Evolutionary conservation across 202 grass and related monocot species (phyloP).

Genomic region (Setaria viridis): DNA sequence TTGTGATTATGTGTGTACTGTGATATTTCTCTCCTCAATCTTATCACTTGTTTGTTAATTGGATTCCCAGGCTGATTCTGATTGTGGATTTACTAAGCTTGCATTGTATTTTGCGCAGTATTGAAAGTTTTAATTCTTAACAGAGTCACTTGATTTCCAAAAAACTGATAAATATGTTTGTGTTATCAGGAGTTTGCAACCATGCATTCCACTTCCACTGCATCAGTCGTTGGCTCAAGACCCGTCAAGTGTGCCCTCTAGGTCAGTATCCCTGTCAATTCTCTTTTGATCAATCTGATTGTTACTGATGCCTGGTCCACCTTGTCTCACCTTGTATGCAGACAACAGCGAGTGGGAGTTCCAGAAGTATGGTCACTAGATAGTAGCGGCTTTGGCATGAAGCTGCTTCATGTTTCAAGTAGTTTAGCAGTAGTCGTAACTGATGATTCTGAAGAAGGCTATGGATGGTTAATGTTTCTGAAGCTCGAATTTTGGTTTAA

Average conservation of each 20-base stretch:
- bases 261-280: slow-evolving; percentile 52
- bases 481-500: not conserved
- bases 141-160: not conserved
- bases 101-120: not conserved
- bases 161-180: slow-evolving; percentile 6
- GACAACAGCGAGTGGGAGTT: slow-evolving; percentile 99
- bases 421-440: slow-evolving; percentile 19
- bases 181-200: slow-evolving; percentile 80
- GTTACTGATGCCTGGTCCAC: slow-evolving; percentile 12
- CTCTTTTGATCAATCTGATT: slow-evolving; percentile 8
- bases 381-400: not conserved
- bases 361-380: slow-evolving; percentile 94
- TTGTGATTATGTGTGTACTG: not conserved
- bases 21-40: not conserved
- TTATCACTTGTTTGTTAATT: not conserved
- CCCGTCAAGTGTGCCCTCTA: slow-evolving; percentile 94
- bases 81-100: not conserved
- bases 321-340: slow-evolving; percentile 42
- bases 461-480: slow-evolving; percentile 29
- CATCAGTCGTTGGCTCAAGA: slow-evolving; percentile 95
- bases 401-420: slow-evolving; percentile 6
- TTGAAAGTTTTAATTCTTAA: not conserved
- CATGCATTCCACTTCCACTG: slow-evolving; percentile 98
- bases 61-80: not conserved
- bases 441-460: slow-evolving; percentile 26